Evolutionary conservation across 1,139 yeast genomes (phyloP), one percentile per base, ranked within the genome.

Genomic region (Magnusiomyces clavatus): DNA sequence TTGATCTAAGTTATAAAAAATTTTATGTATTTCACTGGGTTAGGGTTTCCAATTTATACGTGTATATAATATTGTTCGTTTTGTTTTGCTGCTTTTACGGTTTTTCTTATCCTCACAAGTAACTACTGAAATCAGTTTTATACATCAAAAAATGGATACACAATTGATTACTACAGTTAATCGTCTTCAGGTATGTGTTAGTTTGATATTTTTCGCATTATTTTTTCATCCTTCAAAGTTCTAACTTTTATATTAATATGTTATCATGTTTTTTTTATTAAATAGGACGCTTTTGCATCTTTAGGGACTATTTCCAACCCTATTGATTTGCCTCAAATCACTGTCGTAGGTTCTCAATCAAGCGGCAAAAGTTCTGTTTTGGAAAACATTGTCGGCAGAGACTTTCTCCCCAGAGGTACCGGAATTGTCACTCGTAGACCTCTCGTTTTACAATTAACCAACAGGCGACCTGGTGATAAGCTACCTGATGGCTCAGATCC

Each of bases 391-490:
- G 97, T 90, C 47, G 97, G 97, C 14, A 79, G 96, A 65, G 97
- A 90, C 71, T 90, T 90, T 70, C 75, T 90, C 60, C 97, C 97
- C 54, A 77, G 96, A 72, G 97, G 97, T 55, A 86, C 96, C 2
- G 96, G 96, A 61, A 90, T 90, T 66, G 97, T 90, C 54, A 90
- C 97, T 17, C 81, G 97, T 74, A 80, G 97, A 64, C 97, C 97
- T 1, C 74, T 90, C 64, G 86, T 89, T 43, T 73, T 88, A 60
- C 96, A 84, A 72, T 77, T 84, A 69, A 82, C 85, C 60, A 86
- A 87, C 69, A 78, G 79, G 64, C 78, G 95, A 64, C 17, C 50
- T 20, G 47, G 49, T 6, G 55, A 53, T 20, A 52, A 53, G 46
- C 19, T 39, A 35, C 49, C 55, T 12, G 50, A 55, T 40, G 61